Evolutionary conservation across 257 asterid species (phyloP).

Genomic region (Avicennia marina): DNA sequence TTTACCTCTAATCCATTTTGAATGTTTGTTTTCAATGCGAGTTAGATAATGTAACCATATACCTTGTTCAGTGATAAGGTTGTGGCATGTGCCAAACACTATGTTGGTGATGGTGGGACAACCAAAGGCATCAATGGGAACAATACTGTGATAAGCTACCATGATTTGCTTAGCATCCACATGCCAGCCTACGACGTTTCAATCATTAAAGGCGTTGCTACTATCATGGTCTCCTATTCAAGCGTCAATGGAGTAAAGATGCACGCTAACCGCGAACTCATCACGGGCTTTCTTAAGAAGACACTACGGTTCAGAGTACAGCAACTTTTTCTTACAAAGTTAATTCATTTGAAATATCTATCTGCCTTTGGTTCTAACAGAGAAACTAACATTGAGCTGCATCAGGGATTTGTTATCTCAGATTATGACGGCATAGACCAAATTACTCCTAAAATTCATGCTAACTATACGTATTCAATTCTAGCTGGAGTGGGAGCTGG

Average conservation of each 20-base stretch:
- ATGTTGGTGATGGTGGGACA: slow-evolving; percentile 55
- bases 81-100: slow-evolving; percentile 43
- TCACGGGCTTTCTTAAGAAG: slow-evolving; percentile 36
- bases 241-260: slow-evolving; percentile 42
- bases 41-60: background rate
- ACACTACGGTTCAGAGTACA: slow-evolving; percentile 36
- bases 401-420: slow-evolving; percentile 41
- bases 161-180: slow-evolving; percentile 34
- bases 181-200: slow-evolving; percentile 37
- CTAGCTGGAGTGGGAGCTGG: slow-evolving; percentile 37
- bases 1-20: background rate
- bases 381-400: background rate
- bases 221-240: slow-evolving; percentile 42
- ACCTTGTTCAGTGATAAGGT: slow-evolving; percentile 33
- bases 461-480: slow-evolving; percentile 33
- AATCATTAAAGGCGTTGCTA: slow-evolving; percentile 40
- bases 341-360: background rate
- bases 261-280: slow-evolving; percentile 38
- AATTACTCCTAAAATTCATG: slow-evolving; percentile 24
- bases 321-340: background rate
- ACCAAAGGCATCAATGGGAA: slow-evolving; percentile 38
- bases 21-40: background rate
- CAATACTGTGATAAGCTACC: slow-evolving; percentile 24
- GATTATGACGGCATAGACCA: slow-evolving; percentile 36
- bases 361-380: background rate